Evolutionary conservation across 2,329 filamentous ascomycete genomes (phyloP), one percentile per base, ranked within the genome.

Genomic region (Kalaharituber pfeilii): DNA sequence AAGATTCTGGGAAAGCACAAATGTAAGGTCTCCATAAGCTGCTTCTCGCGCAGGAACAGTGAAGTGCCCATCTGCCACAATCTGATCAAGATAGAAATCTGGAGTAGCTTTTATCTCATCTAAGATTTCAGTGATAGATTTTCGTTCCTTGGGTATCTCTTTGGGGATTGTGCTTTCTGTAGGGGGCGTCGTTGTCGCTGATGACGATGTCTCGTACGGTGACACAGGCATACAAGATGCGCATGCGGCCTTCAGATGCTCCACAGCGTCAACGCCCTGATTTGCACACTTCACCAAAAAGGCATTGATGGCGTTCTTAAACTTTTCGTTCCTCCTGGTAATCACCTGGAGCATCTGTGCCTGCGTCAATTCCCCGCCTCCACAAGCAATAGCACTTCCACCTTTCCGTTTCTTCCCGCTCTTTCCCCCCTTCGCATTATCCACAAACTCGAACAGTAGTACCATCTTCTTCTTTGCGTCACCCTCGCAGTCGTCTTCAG

Each of bases 261-360:
- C 26, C 49, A 27, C 61, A 62, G 7, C 63, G 62, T 0, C 65
- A 0, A 77, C 56, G 1, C 71, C 72, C 20, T 81, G 74, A 36
- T 76, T 75, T 0, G 74, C 73, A 65, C 87, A 94, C 39, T 77
- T 73, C 59, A 84, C 84, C 56, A 98, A 68, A 63, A 93, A 96
- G 0, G 67, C 69, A 66, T 84, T 83, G 56, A 94, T 75, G 0
- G 88, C 85, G 55, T 79, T 81, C 0, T 73, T 73, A 64, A 96
- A 96, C 65, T 88, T 91, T 52, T 72, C 71, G 64, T 95, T 95
- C 49, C 91, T 75, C 69, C 89, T 91, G 68, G 89, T 86, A 62
- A 98, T 95, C 61, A 95, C 67, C 52, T 75, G 77, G 65, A 84
- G 80, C 83, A 96, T 86, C 69, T 94, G 86, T 67, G 88, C 88